phyloP scores from a whole-genome alignment of 78 protist genomes.

The Emiliania huxleyi region DNA sequence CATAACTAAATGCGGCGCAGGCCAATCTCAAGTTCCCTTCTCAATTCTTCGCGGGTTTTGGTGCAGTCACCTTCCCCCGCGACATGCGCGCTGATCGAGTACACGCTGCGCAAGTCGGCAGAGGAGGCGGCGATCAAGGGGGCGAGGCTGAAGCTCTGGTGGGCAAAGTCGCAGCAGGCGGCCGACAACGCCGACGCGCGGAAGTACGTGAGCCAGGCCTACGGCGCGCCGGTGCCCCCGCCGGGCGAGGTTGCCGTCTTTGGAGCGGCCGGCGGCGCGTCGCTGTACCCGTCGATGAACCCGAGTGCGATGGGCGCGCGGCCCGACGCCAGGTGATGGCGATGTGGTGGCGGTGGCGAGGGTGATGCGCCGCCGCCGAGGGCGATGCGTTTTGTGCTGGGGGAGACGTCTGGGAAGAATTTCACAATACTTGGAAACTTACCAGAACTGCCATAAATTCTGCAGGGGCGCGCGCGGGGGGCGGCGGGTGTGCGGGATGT shows the following conservation, averaged over 20 bases:
- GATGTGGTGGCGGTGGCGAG: too few relatives aligned
- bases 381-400: too few relatives aligned
- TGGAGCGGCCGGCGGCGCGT: background rate
- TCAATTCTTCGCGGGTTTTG: too few relatives aligned
- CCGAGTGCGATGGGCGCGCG: background rate
- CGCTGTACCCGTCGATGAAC: background rate
- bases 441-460: too few relatives aligned
- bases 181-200: background rate
- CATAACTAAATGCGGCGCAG: too few relatives aligned
- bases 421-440: too few relatives aligned
- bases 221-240: background rate
- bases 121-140: slow-evolving; percentile 29
- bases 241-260: background rate
- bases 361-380: too few relatives aligned
- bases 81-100: slow-evolving; percentile 36
- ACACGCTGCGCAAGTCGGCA: slow-evolving; percentile 13
- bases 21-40: too few relatives aligned
- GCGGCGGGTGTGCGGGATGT: too few relatives aligned
- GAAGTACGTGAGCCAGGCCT: background rate
- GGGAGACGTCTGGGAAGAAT: too few relatives aligned
- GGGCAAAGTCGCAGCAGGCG: background rate
- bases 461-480: too few relatives aligned
- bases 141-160: background rate
- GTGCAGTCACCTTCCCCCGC: too few relatives aligned
- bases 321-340: background rate